phyloP scores from a whole-genome alignment of 768 basidiomycete species.

The Roridomyces roridus region DNA sequence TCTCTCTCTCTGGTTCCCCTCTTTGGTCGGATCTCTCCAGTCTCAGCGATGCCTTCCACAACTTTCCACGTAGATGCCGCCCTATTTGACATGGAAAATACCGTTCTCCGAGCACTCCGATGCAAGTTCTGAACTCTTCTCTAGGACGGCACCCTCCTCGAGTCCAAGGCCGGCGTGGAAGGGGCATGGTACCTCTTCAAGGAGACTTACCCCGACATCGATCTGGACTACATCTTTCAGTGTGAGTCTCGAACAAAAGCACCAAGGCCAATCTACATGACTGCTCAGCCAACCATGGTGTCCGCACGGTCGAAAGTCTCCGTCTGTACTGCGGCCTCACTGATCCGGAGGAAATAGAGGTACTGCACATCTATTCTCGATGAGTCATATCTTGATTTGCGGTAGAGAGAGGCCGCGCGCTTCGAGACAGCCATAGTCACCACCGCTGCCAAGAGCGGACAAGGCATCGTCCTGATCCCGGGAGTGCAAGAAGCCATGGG shows the following conservation, averaged over 20 bases:
- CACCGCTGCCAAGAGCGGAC: slow-evolving; percentile 59
- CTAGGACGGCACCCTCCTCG: slow-evolving; percentile 78
- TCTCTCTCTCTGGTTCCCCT: neutral
- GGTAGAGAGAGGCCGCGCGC: slow-evolving; percentile 70
- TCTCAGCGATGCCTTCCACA: slow-evolving; percentile 40
- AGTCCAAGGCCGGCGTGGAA: slow-evolving; percentile 82
- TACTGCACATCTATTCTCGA: slow-evolving; percentile 32
- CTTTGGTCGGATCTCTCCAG: slow-evolving; percentile 4
- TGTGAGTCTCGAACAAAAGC: slow-evolving; percentile 47
- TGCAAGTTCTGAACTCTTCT: neutral
- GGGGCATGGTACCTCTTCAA: slow-evolving; percentile 86
- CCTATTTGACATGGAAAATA: slow-evolving; percentile 37
- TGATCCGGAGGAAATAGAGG: slow-evolving; percentile 74
- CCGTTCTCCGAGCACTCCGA: neutral
- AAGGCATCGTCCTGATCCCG: slow-evolving; percentile 74
- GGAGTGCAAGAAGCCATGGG: slow-evolving; percentile 69
- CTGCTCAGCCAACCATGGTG: slow-evolving; percentile 73
- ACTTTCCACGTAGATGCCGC: slow-evolving; percentile 45
- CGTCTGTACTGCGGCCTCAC: slow-evolving; percentile 71
- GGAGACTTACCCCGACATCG: slow-evolving; percentile 68
- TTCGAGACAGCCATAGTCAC: slow-evolving; percentile 83
- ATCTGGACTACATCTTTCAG: slow-evolving; percentile 65
- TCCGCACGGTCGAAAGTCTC: slow-evolving; percentile 85
- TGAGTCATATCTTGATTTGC: slow-evolving; percentile 5
- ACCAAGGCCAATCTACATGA: neutral